phyloP scores from a whole-genome alignment of 2,329 filamentous ascomycete species.

The Xylaria sp. region DNA sequence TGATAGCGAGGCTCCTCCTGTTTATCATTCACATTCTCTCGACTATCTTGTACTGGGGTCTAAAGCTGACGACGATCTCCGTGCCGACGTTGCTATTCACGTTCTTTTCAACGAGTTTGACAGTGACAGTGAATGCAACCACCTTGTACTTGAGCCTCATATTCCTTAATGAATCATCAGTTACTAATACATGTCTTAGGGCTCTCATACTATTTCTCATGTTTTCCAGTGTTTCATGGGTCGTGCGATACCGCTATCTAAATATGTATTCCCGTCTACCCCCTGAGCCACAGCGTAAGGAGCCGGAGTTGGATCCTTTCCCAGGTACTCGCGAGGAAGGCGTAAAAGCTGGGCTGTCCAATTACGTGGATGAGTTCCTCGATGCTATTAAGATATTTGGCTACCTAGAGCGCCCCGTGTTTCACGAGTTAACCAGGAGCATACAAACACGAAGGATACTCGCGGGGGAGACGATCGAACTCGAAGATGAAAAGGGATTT shows the following conservation, averaged over 20 bases:
- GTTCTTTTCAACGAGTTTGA: constrained; percentile 74
- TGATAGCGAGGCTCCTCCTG: constrained; percentile 66
- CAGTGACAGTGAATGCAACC: constrained; percentile 98
- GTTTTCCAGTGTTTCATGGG: constrained; percentile 89
- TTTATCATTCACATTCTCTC: constrained; percentile 66
- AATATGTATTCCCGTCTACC: constrained; percentile 97
- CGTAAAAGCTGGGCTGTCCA: constrained; percentile 90
- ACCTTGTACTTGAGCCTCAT: constrained; percentile 73
- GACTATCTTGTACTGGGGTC: constrained; percentile 77
- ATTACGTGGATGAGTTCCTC: constrained; percentile 96
- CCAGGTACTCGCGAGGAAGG: constrained; percentile 92
- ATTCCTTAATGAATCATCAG: constrained; percentile 53
- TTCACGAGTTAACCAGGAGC: constrained; percentile 94
- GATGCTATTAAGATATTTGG: constrained; percentile 99
- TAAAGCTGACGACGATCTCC: constrained; percentile 88
- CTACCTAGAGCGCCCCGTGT: constrained; percentile 94
- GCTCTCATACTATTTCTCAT: constrained; percentile 76
- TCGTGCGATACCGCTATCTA: constrained; percentile 93
- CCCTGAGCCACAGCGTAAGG: constrained; percentile 93
- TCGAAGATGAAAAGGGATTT: constrained; percentile 98
- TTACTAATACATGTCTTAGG: constrained; percentile 38
- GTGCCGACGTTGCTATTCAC: constrained; percentile 86
- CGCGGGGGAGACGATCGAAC: constrained; percentile 90
- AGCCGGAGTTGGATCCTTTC: constrained; percentile 94
- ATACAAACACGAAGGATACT: constrained; percentile 99